Conservation (phyloP, 2,329 filamentous ascomycete genomes). For the Penicillium sp. region DNA sequence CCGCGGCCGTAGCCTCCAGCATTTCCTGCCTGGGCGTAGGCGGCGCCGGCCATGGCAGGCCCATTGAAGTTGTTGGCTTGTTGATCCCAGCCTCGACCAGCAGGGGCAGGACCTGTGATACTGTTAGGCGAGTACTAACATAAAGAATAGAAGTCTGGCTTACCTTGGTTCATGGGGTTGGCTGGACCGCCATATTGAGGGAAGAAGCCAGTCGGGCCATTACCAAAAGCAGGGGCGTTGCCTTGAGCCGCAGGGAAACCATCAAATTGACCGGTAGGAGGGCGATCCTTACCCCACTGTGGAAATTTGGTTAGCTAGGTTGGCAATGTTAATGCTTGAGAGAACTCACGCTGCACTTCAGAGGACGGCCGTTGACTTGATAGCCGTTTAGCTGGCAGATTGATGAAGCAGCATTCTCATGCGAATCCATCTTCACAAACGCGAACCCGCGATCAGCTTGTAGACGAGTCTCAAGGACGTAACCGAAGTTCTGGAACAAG, state of each 20-base stretch:
- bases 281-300: slow-evolving; percentile 99
- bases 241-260: slow-evolving; percentile 81
- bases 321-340: slow-evolving; percentile 8
- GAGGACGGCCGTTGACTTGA: slow-evolving; percentile 91
- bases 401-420: slow-evolving; percentile 97
- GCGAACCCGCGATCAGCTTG: slow-evolving; percentile 97
- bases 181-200: slow-evolving; percentile 84
- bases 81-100: slow-evolving; percentile 60
- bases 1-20: slow-evolving; percentile 85
- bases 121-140: slow-evolving; percentile 14
- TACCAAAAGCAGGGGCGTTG: slow-evolving; percentile 63
- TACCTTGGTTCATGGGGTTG: slow-evolving; percentile 63
- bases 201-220: slow-evolving; percentile 81
- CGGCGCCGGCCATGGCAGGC: slow-evolving; percentile 47
- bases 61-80: slow-evolving; percentile 54
- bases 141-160: slow-evolving; percentile 5
- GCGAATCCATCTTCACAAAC: slow-evolving; percentile 98
- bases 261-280: slow-evolving; percentile 79
- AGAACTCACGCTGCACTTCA: slow-evolving; percentile 94
- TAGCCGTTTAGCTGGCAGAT: slow-evolving; percentile 98
- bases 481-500: slow-evolving; percentile 97
- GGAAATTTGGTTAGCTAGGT: slow-evolving; percentile 27
- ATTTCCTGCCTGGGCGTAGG: slow-evolving; percentile 68
- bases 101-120: slow-evolving; percentile 54
- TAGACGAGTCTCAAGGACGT: slow-evolving; percentile 95